phyloP scores from a whole-genome alignment of 2,329 filamentous ascomycete species.

The Aspergillus puulaauensis region DNA sequence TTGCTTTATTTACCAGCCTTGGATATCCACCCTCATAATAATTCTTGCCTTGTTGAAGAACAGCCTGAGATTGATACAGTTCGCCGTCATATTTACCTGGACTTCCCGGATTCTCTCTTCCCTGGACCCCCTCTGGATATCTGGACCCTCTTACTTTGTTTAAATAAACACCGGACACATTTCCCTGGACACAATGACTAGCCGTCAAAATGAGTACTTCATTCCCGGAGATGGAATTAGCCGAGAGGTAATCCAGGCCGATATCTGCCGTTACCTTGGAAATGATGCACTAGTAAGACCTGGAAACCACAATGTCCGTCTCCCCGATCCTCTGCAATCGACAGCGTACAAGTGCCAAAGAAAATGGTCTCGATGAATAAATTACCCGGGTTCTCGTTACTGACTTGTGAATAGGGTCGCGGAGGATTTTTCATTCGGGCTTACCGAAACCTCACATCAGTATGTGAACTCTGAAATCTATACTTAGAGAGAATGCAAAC shows the following conservation, averaged over 20 bases:
- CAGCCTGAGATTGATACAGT: constrained; percentile 15
- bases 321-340: constrained; percentile 19
- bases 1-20: constrained; percentile 23
- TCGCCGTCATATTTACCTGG: constrained; percentile 17
- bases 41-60: constrained; percentile 23
- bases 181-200: constrained; percentile 39
- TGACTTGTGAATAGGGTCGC: constrained; percentile 55
- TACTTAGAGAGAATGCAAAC: constrained; percentile 8
- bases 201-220: constrained; percentile 71
- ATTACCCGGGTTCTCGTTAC: constrained; percentile 17
- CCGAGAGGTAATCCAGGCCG: constrained; percentile 78
- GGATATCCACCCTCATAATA: constrained; percentile 24
- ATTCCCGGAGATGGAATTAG: constrained; percentile 78
- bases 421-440: constrained; percentile 76
- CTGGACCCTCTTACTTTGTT: constrained; percentile 27
- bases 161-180: constrained; percentile 24
- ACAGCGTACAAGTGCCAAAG: neutral
- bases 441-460: constrained; percentile 75
- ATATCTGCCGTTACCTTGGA: constrained; percentile 80
- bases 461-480: constrained; percentile 46
- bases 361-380: neutral
- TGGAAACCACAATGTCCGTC: constrained; percentile 68
- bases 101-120: constrained; percentile 18
- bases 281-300: constrained; percentile 79
- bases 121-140: constrained; percentile 26